Evolutionary conservation across 1,139 yeast species (phyloP), one percentile per base, ranked within the genome.

Genomic region (Pichia sp.): DNA sequence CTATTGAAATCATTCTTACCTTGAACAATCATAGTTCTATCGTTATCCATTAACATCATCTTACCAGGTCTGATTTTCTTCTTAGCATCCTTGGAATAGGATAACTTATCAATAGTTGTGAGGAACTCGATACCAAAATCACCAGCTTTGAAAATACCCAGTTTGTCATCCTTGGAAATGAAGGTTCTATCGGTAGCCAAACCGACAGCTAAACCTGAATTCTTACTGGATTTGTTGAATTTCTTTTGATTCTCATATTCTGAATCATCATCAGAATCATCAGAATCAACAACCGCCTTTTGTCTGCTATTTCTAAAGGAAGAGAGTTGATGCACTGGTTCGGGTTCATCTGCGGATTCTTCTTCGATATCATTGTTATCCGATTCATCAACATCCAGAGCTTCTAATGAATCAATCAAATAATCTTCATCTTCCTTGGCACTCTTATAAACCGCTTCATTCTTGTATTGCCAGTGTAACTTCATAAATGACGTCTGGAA

Each of bases 41-140:
- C 97, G 54, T 81, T 83, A 58, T 79, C 77, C 58, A 88, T 95
- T 42, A 89, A 70, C 88, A 88, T 79, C 59, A 86, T 74, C 56
- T 81, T 80, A 27, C 71, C 62, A 1, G 96, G 96, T 10, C 67
- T 70, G 44, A 89, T 69, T 4, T 42, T 52, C 10, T 64, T 58
- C n/a, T 52, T 56, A 35, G 72, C 69, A n/a, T 89, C 87, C 12
- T 72, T 64, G 15, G 78, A 65, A 43, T 74, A 73, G n/a, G 75
- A 63, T 31, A 89, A 65, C 54, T 81, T 75, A 40, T 77, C 76
- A 51, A 89, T 85, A 0, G 95, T 77, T 1, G 95, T 81, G 32
- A 76, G 70, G 58, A 77, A 89, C 50, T 80, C 76, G 40, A 89
- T 45, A 10, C 40, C 67, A 24, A 70, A 72, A 12, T 71, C 76